These are phyloP conservation scores for Phalaenopsis equestris DNA, from an alignment of 106 monocot genomes.

Conservation along the genomic window DNA sequence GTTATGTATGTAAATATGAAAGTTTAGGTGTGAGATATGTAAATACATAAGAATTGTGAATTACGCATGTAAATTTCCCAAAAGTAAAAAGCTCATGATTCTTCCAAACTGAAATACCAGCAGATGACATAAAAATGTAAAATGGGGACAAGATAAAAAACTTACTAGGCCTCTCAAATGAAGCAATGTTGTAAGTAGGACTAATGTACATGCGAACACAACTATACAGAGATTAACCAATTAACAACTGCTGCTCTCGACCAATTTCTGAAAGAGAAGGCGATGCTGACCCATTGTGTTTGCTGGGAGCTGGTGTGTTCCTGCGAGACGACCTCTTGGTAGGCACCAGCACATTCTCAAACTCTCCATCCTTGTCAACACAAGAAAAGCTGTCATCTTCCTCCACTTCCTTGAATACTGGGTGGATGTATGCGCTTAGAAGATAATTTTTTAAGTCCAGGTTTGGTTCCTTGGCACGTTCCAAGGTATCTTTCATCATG, in stretches of 20 bases:
- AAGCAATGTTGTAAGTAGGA: background rate
- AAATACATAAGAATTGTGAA: too few species aligned
- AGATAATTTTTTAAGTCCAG: conserved; percentile 66
- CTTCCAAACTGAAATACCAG: background rate
- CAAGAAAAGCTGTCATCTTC: conserved; percentile 19
- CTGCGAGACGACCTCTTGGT: conserved; percentile 75
- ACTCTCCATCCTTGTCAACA: conserved; percentile 17
- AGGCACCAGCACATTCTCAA: conserved; percentile 46
- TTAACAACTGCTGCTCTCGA: conserved; percentile 11
- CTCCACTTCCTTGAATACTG: conserved; percentile 66
- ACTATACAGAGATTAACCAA: background rate
- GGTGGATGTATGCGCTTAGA: conserved; percentile 59
- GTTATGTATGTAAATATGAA: too few species aligned
- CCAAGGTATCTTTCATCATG: conserved; percentile 81
- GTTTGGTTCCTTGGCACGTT: conserved; percentile 62
- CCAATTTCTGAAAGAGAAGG: conserved; percentile 38
- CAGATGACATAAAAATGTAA: background rate
- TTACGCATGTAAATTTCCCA: too few species aligned
- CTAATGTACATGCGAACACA: background rate
- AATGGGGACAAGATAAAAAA: background rate
- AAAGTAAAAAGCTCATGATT: too few species aligned
- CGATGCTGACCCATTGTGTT: conserved; percentile 52
- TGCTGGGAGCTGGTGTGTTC: conserved; percentile 82
- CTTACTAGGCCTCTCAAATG: background rate
- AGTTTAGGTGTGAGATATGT: too few species aligned